phyloP scores from a whole-genome alignment of 106 monocot genomes.

The Ottelia alismoides region DNA sequence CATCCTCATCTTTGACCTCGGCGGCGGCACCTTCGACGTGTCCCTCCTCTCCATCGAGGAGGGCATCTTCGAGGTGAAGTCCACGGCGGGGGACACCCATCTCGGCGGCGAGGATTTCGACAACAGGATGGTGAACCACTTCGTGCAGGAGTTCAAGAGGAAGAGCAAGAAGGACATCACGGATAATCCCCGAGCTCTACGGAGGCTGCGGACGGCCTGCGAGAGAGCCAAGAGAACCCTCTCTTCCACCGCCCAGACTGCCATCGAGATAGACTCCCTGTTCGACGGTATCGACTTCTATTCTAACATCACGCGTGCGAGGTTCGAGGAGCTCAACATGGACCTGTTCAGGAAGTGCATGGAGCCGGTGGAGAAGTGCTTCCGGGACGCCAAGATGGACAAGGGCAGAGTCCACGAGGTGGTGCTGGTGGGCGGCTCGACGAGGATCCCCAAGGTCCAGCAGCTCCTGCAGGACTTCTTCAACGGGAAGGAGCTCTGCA shows the following conservation, averaged over 20 bases:
- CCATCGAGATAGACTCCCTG: too few relatives aligned
- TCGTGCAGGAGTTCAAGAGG: slow-evolving; percentile 1
- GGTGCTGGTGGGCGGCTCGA: too few relatives aligned
- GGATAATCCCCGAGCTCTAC: too few relatives aligned
- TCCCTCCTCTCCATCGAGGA: slow-evolving; percentile 3
- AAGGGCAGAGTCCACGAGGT: too few relatives aligned
- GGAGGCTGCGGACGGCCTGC: too few relatives aligned
- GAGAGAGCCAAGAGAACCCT: too few relatives aligned
- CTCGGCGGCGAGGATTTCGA: slow-evolving; percentile 2
- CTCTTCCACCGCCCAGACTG: too few relatives aligned
- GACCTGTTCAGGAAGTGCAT: slow-evolving; percentile 52
- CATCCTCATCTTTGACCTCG: slow-evolving; percentile 1
- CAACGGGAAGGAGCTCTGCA: too few relatives aligned
- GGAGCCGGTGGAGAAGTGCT: slow-evolving; percentile 50
- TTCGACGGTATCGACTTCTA: too few relatives aligned
- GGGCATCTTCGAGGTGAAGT: slow-evolving; percentile 3
- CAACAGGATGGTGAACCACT: slow-evolving; percentile 2
- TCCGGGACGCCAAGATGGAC: too few relatives aligned
- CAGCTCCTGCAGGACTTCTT: too few relatives aligned
- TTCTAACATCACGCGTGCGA: slow-evolving; percentile 28
- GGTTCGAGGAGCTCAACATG: slow-evolving; percentile 48
- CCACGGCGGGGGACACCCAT: slow-evolving; percentile 1
- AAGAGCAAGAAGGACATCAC: slow-evolving; percentile 12
- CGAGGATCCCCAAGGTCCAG: too few relatives aligned
- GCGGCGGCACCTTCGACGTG: slow-evolving; percentile 4